These are phyloP conservation scores for Neofusicoccum ribis DNA, from an alignment of 2,329 filamentous ascomycete genomes.

Conservation along the genomic window DNA sequence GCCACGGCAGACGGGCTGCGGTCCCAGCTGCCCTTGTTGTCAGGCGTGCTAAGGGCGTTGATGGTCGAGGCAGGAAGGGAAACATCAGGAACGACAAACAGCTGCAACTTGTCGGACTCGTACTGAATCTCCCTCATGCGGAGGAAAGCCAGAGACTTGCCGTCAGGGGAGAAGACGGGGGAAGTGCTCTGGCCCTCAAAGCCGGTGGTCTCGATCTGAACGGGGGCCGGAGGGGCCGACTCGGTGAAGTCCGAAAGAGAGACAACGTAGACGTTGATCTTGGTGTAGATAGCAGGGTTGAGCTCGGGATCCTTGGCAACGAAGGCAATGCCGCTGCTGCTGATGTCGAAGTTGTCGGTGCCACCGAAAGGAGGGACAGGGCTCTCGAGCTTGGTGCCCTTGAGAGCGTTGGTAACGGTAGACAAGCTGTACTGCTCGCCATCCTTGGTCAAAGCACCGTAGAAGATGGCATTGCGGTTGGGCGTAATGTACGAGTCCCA, in stretches of 20 bases:
- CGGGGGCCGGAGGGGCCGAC: conserved; percentile 51
- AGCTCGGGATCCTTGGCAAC: conserved; percentile 72
- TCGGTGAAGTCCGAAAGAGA: conserved; percentile 63
- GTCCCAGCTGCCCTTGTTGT: conserved; percentile 64
- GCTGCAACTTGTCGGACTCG: conserved; percentile 74
- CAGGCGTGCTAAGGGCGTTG: conserved; percentile 62
- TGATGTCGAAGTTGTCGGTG: conserved; percentile 76
- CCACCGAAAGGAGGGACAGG: conserved; percentile 80
- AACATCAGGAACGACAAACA: conserved; percentile 66
- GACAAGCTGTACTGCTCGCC: conserved; percentile 36
- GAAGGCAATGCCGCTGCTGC: conserved; percentile 66
- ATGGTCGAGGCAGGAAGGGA: conserved; percentile 58
- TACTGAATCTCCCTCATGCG: conserved; percentile 77
- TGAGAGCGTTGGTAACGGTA: conserved; percentile 64
- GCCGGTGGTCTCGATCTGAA: conserved; percentile 57
- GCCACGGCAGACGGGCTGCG: conserved; percentile 52
- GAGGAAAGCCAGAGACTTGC: conserved; percentile 70
- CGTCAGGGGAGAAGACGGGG: conserved; percentile 74
- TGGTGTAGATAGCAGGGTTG: conserved; percentile 73
- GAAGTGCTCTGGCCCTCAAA: conserved; percentile 64
- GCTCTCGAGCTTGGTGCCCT: conserved; percentile 58
- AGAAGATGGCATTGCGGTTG: conserved; percentile 72
- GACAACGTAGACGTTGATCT: conserved; percentile 76
- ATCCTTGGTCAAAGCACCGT: conserved; percentile 55
- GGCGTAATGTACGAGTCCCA: conserved; percentile 77